These are phyloP conservation scores for Podaxis carcinomalis DNA, from an alignment of 768 basidiomycete species.

Conservation along the genomic window DNA sequence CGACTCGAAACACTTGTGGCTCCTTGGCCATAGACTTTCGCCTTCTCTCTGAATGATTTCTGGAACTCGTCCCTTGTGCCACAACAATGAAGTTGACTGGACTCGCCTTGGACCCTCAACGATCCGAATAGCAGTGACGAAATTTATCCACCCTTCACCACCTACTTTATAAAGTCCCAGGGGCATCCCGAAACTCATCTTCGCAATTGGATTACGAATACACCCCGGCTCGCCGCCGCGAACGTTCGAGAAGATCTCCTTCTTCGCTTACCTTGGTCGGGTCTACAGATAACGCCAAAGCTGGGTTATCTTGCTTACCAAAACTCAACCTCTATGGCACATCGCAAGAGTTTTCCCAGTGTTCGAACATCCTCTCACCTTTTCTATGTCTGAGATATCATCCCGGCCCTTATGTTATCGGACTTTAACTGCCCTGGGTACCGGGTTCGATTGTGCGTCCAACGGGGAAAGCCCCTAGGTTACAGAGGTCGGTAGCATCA, in stretches of 20 bases:
- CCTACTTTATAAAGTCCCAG: not conserved
- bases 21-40: no score
- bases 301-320: not conserved
- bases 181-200: not conserved
- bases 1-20: no score
- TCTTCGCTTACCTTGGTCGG: not conserved
- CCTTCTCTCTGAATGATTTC: no score
- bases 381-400: not conserved
- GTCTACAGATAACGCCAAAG: not conserved
- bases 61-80: no score
- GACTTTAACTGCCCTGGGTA: not conserved
- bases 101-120: no score
- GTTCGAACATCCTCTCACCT: not conserved
- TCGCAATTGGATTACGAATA: not conserved
- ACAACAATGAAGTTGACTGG: no score
- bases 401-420: not conserved
- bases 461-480: not conserved
- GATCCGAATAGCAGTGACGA: no score
- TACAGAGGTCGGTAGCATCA: not conserved
- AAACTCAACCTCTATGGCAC: not conserved
- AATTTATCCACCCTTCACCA: no score
- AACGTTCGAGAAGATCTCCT: not conserved
- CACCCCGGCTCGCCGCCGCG: not conserved
- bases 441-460: no score
- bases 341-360: not conserved